Conservation (phyloP, 1,284 basidiomycete species). For the Tilletia indica region DNA sequence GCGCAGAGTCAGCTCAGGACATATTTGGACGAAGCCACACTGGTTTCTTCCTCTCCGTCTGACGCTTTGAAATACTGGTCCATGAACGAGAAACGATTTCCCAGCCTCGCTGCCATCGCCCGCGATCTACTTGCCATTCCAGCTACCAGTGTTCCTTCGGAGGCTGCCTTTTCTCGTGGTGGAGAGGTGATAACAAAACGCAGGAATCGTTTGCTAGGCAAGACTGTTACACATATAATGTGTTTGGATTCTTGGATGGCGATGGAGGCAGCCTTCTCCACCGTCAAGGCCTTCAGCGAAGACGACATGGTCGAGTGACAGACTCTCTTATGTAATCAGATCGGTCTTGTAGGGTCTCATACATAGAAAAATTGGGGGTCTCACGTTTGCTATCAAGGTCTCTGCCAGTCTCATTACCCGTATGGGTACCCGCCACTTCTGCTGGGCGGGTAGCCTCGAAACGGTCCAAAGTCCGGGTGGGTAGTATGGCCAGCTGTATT, state of each 20-base stretch:
- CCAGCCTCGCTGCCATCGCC: background rate
- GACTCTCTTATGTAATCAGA: too few relatives aligned
- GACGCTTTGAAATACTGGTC: background rate
- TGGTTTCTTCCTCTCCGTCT: background rate
- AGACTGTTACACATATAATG: background rate
- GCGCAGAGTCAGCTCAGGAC: too few relatives aligned
- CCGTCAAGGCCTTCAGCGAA: background rate
- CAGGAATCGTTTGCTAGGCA: background rate
- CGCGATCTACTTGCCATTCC: background rate
- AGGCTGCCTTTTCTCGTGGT: background rate
- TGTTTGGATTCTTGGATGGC: conserved; percentile 6
- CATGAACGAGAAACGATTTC: background rate
- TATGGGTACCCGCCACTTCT: too few relatives aligned
- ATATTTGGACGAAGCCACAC: too few relatives aligned
- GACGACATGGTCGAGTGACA: too few relatives aligned
- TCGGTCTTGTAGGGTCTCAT: too few relatives aligned
- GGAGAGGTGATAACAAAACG: background rate
- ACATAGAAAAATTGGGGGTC: too few relatives aligned
- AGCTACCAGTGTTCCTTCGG: background rate
- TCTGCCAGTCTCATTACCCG: too few relatives aligned
- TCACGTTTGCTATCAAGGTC: too few relatives aligned
- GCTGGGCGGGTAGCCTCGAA: too few relatives aligned
- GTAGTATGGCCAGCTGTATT: too few relatives aligned
- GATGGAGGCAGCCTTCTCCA: background rate
- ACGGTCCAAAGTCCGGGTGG: too few relatives aligned